phyloP scores from a whole-genome alignment of 129 eudicot species.

The Oenanthe sinensis region DNA sequence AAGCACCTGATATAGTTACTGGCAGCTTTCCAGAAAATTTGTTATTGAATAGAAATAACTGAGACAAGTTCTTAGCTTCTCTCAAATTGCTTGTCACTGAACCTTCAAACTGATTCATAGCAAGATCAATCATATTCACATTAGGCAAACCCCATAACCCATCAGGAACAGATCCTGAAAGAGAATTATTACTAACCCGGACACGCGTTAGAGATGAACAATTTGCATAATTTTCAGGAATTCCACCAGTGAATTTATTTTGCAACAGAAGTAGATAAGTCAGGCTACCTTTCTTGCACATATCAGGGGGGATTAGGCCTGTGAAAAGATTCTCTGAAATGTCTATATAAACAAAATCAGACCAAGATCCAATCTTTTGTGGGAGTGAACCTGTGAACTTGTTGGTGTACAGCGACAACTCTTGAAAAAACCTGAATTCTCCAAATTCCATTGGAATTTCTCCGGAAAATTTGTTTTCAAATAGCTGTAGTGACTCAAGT shows the following conservation, averaged over 20 bases:
- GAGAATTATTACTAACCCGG: constrained; percentile 44
- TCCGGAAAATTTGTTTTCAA: background rate
- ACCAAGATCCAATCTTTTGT: constrained; percentile 10
- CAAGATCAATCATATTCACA: constrained; percentile 45
- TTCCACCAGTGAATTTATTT: constrained; percentile 53
- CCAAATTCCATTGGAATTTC: constrained; percentile 1
- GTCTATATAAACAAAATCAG: constrained; percentile 5
- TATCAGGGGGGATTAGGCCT: constrained; percentile 9
- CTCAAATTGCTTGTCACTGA: constrained; percentile 30
- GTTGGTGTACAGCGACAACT: constrained; percentile 3
- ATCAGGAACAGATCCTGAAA: constrained; percentile 46
- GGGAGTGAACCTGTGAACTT: constrained; percentile 11
- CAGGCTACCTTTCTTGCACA: constrained; percentile 34
- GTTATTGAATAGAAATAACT: constrained; percentile 35
- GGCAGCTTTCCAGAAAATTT: constrained; percentile 52
- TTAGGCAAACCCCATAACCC: constrained; percentile 62
- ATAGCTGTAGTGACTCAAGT: background rate
- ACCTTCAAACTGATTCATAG: constrained; percentile 49
- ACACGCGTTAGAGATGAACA: constrained; percentile 39
- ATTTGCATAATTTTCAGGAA: constrained; percentile 42
- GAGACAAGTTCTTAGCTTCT: constrained; percentile 40
- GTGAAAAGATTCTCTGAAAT: constrained; percentile 8
- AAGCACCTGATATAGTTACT: constrained; percentile 26
- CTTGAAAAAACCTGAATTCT: background rate
- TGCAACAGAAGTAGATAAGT: constrained; percentile 33